Conservation (phyloP, 371 early-diverging fungal genomes). For the Dinochytrium kinnereticum region DNA sequence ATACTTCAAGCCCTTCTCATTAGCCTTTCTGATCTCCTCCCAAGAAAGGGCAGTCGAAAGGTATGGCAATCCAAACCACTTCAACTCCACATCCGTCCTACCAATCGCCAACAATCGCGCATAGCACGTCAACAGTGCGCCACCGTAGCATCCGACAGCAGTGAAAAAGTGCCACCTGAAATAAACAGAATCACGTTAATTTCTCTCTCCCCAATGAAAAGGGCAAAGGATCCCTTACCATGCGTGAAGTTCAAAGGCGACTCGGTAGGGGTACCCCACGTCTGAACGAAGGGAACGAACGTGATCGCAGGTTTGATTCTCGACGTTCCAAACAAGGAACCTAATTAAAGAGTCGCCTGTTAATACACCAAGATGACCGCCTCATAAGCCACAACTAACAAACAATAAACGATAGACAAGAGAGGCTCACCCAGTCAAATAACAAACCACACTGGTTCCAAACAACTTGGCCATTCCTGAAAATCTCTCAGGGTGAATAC, state of each 20-base stretch:
- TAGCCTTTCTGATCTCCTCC: not conserved
- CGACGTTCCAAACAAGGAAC: slow-evolving; percentile 80
- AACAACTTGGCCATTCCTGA: slow-evolving; percentile 18
- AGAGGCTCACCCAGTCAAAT: slow-evolving; percentile 2
- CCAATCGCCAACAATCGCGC: slow-evolving; percentile 49
- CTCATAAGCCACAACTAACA: slow-evolving; percentile 36
- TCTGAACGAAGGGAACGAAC: slow-evolving; percentile 58
- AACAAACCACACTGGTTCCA: not conserved
- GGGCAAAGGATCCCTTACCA: slow-evolving; percentile 29
- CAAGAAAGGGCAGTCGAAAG: not conserved
- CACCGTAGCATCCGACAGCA: slow-evolving; percentile 62
- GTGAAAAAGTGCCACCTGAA: slow-evolving; percentile 77
- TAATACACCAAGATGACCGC: not conserved
- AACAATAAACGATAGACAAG: not conserved
- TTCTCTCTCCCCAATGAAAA: slow-evolving; percentile 12
- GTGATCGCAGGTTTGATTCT: slow-evolving; percentile 69
- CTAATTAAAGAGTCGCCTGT: slow-evolving; percentile 44
- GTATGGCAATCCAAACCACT: not conserved
- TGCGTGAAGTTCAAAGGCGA: slow-evolving; percentile 76
- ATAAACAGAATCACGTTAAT: too few species aligned
- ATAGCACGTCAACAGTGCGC: slow-evolving; percentile 58
- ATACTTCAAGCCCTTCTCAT: not conserved
- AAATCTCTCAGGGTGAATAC: slow-evolving; percentile 3
- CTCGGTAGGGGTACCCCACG: slow-evolving; percentile 60
- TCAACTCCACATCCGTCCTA: slow-evolving; percentile 12